Conservation (phyloP, 1,284 basidiomycete genomes). For the Austroboletus olivaceoglutinosus region DNA sequence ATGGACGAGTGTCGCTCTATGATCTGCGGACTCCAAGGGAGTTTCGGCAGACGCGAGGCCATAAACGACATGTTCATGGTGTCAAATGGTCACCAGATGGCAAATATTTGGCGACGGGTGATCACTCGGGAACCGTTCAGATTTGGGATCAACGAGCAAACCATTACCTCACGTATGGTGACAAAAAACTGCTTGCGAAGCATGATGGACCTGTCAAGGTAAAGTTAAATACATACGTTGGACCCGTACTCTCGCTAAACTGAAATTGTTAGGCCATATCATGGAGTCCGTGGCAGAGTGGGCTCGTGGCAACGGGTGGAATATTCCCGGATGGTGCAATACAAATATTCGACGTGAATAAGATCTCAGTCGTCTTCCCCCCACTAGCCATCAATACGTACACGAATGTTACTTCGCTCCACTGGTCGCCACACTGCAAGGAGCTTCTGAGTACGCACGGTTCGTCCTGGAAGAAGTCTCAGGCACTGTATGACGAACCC, state of each 20-base stretch:
- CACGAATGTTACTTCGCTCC: constrained; percentile 74
- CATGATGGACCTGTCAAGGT: constrained; percentile 59
- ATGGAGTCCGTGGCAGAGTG: constrained; percentile 91
- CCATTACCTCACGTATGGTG: constrained; percentile 32
- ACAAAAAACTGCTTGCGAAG: constrained; percentile 46
- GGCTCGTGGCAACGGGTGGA: constrained; percentile 84
- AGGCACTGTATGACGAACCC: constrained; percentile 16
- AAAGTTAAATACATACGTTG: constrained; percentile 12
- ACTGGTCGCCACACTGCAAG: constrained; percentile 84
- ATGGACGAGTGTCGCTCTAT: constrained; percentile 40
- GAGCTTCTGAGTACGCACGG: constrained; percentile 89
- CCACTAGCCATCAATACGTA: constrained; percentile 45
- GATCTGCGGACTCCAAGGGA: constrained; percentile 36
- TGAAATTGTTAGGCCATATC: constrained; percentile 63
- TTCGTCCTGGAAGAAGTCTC: constrained; percentile 35
- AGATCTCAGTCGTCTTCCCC: constrained; percentile 36
- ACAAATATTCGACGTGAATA: constrained; percentile 68
- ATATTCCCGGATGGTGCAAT: constrained; percentile 72
- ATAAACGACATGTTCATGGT: constrained; percentile 44
- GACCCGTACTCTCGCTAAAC: neutral
- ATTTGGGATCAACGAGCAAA: constrained; percentile 46
- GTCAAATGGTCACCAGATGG: constrained; percentile 47
- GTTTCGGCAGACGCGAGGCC: constrained; percentile 32
- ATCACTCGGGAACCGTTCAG: constrained; percentile 42
- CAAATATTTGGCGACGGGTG: constrained; percentile 42